Evolutionary conservation across 2,329 filamentous ascomycete genomes (phyloP), one percentile per base, ranked within the genome.

Genomic region (Alternaria conjuncta): DNA sequence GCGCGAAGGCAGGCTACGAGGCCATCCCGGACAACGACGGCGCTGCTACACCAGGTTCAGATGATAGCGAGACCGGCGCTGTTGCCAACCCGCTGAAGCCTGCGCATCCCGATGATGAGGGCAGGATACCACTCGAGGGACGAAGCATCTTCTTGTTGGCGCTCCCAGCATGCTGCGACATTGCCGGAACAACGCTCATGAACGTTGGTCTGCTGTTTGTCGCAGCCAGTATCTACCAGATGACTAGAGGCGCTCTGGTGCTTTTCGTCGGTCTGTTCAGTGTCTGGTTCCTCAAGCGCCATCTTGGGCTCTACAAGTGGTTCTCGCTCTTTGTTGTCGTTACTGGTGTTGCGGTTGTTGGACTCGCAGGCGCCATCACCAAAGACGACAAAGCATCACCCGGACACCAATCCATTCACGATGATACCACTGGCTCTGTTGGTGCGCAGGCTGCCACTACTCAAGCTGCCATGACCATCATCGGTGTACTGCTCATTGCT

Each of bases 221-320:
- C 23, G 96, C 93, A 12, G 93, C 96, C 2, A 96, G 93, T 64
- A 97, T 99, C 75, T 99, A 97, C 82, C 96, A 99, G 82, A 99
- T 99, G 96, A 98, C 95, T 1, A 87, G 96, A 63, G 96, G 96
- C 9, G 96, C 96, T 0, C 86, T 99, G 45, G 95, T 99, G 4
- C 86, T 99, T 7, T 99, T 99, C 73, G 96, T 99, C 20, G 96
- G 96, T 0, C 83, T 98, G 0, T 97, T 99, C 82, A 97, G 94
- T 75, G 94, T 99, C 26, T 75, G 97, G 12, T 98, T 99, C 80
- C 84, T 99, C 61, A 90, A 89, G 73, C 88, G 93, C 51, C 90
- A 88, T 71, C 85, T 99, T 32, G 88, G 89, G 65, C 78, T 92
- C n/a, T 97, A 95, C 84, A 96, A 99, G 80, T 99, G 96, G 96